Evolutionary conservation across 371 early-diverging fungal species (phyloP).

Genomic region (Chytridium lagenaria): DNA sequence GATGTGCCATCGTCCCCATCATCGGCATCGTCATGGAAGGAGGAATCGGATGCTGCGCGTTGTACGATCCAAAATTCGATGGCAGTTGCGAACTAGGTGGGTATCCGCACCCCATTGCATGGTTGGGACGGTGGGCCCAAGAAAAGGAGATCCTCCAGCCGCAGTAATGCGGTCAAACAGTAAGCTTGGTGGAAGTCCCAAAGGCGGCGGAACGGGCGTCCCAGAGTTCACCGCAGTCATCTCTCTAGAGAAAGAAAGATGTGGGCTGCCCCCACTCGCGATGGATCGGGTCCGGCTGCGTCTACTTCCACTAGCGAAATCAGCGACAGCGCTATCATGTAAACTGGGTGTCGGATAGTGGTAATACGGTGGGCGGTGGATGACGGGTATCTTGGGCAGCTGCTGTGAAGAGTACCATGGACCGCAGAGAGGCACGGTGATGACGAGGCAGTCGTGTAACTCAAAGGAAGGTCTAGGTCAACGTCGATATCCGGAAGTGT

Average conservation of each 20-base stretch:
- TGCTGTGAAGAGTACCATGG: not conserved
- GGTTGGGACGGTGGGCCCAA: too few relatives aligned
- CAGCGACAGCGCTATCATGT: not conserved
- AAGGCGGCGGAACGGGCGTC: too few relatives aligned
- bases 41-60: too few relatives aligned
- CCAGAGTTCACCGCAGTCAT: too few relatives aligned
- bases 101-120: too few relatives aligned
- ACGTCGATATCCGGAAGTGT: conserved; percentile 48
- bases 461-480: conserved; percentile 36
- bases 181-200: not conserved
- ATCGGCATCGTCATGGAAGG: too few relatives aligned
- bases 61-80: too few relatives aligned
- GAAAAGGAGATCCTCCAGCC: too few relatives aligned
- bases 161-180: too few relatives aligned
- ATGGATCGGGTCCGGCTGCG: not conserved
- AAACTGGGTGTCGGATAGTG: not conserved
- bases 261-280: not conserved
- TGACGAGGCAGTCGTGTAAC: too few relatives aligned
- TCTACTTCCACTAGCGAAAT: not conserved
- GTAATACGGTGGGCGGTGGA: not conserved
- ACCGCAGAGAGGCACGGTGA: not conserved
- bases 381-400: not conserved
- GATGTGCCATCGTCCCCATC: too few relatives aligned
- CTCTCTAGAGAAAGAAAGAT: not conserved
- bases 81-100: too few relatives aligned